Evolutionary conservation across 768 basidiomycete species (phyloP).

Genomic region (Agrocybe praecox): DNA sequence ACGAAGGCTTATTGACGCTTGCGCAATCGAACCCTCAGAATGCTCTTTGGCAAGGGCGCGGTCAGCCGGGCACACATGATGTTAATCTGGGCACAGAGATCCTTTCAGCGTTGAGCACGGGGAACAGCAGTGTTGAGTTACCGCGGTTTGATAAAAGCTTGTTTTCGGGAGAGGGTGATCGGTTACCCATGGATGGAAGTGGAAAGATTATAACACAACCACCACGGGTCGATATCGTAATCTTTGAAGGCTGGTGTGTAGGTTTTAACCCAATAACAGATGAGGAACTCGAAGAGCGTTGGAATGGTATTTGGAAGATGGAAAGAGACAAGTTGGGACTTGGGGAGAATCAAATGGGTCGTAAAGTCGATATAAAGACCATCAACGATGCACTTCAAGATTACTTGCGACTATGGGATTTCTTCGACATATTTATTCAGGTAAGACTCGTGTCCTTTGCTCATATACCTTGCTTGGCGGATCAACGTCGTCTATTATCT

Average conservation of each 20-base stretch:
- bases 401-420: slow-evolving; percentile 71
- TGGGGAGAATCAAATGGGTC: slow-evolving; percentile 35
- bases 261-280: slow-evolving; percentile 73
- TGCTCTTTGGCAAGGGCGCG: slow-evolving; percentile 76
- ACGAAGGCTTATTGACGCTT: slow-evolving; percentile 57
- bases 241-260: slow-evolving; percentile 96
- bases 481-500: background rate
- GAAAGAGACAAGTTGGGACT: slow-evolving; percentile 39
- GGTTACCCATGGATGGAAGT: slow-evolving; percentile 45
- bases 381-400: slow-evolving; percentile 63
- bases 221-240: slow-evolving; percentile 67
- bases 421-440: slow-evolving; percentile 78
- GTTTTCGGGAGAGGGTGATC: slow-evolving; percentile 82
- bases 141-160: slow-evolving; percentile 91
- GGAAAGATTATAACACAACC: slow-evolving; percentile 44
- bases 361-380: slow-evolving; percentile 55
- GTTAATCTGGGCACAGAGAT: slow-evolving; percentile 60
- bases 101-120: slow-evolving; percentile 49
- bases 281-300: slow-evolving; percentile 54
- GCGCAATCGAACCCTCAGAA: slow-evolving; percentile 61
- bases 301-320: slow-evolving; percentile 47
- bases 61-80: slow-evolving; percentile 94
- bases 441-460: slow-evolving; percentile 34
- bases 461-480: background rate
- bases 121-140: slow-evolving; percentile 51